phyloP scores from a whole-genome alignment of 768 basidiomycete genomes.

The Coprinellus aureogranulatus region DNA sequence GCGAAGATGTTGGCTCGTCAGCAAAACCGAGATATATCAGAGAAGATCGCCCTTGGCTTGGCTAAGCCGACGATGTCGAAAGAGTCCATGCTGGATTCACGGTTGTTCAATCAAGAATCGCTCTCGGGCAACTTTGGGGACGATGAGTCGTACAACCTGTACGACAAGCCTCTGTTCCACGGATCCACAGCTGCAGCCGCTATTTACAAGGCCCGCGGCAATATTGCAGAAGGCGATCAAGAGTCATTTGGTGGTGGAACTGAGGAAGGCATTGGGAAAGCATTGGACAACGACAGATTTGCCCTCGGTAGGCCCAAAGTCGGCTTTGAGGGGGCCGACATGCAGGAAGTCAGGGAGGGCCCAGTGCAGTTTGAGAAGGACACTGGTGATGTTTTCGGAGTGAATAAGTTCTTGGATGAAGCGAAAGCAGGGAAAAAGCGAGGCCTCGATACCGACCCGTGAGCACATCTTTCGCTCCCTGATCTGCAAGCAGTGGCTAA shows the following conservation, averaged over 20 bases:
- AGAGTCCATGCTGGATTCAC: slow-evolving; percentile 95
- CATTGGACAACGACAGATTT: slow-evolving; percentile 92
- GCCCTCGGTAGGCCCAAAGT: slow-evolving; percentile 77
- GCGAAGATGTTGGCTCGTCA: slow-evolving; percentile 94
- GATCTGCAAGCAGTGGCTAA: not conserved
- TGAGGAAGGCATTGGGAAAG: slow-evolving; percentile 89
- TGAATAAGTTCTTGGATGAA: slow-evolving; percentile 96
- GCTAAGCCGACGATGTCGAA: slow-evolving; percentile 96
- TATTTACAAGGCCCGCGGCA: slow-evolving; percentile 96
- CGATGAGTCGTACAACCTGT: slow-evolving; percentile 91
- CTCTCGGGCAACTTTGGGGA: slow-evolving; percentile 79
- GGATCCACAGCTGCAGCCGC: slow-evolving; percentile 97
- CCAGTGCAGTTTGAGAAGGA: slow-evolving; percentile 99
- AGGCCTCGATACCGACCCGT: slow-evolving; percentile 76
- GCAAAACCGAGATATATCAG: slow-evolving; percentile 98
- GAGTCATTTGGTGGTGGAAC: slow-evolving; percentile 94
- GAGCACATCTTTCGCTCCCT: slow-evolving; percentile 24
- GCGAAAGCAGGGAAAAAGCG: slow-evolving; percentile 94
- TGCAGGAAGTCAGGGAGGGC: slow-evolving; percentile 83
- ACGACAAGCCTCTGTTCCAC: slow-evolving; percentile 93
- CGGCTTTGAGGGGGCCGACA: slow-evolving; percentile 89
- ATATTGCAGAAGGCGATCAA: slow-evolving; percentile 80
- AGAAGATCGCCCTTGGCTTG: slow-evolving; percentile 96
- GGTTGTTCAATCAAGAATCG: slow-evolving; percentile 96
- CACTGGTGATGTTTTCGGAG: slow-evolving; percentile 91